phyloP scores from a whole-genome alignment of 176 grass and related monocot species.

The Bonia amplexicaulis region DNA sequence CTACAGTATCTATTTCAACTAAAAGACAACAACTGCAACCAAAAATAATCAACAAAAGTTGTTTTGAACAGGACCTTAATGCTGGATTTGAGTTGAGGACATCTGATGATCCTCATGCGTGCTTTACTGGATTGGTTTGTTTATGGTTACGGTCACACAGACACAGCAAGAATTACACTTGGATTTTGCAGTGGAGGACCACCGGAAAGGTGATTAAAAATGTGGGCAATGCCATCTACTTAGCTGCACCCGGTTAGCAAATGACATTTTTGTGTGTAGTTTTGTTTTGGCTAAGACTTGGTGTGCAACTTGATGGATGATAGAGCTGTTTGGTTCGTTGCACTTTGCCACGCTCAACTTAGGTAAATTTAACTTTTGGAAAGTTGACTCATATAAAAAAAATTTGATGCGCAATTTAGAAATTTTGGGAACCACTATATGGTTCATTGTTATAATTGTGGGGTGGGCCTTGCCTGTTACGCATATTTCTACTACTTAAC shows the following conservation, averaged over 20 bases:
- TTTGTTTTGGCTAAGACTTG: not conserved
- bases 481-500: too few relatives aligned
- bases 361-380: not conserved
- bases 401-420: not conserved
- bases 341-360: too few relatives aligned
- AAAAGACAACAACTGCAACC: too few relatives aligned
- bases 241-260: conserved; percentile 11
- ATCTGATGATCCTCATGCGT: not conserved
- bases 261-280: not conserved
- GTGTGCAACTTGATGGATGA: not conserved
- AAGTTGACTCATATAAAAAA: not conserved
- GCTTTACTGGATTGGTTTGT: not conserved
- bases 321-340: not conserved
- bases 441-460: not conserved
- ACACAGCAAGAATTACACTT: not conserved
- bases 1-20: too few relatives aligned
- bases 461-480: too few relatives aligned
- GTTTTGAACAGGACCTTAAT: not conserved
- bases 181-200: not conserved
- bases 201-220: not conserved
- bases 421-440: not conserved
- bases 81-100: not conserved
- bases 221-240: not conserved
- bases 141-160: conserved; percentile 6
- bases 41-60: too few relatives aligned